These are phyloP conservation scores for Gyrodon lividus DNA, from an alignment of 768 basidiomycete species.

Conservation along the genomic window DNA sequence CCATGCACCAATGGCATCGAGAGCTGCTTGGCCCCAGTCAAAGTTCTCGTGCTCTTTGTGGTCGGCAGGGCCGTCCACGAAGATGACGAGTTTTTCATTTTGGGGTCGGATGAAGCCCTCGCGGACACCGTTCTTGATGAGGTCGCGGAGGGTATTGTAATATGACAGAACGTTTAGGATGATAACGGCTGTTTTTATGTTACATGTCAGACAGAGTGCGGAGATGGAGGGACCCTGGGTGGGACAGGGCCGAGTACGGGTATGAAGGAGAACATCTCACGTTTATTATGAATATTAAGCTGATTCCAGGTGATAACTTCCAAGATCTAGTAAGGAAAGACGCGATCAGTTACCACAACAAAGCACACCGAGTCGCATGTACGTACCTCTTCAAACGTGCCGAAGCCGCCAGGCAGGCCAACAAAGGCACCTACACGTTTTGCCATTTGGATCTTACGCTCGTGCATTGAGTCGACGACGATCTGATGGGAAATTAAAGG, in stretches of 20 bases:
- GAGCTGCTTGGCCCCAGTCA: constrained; percentile 76
- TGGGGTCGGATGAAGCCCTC: constrained; percentile 71
- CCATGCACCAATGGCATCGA: constrained; percentile 68
- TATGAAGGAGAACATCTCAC: constrained; percentile 39
- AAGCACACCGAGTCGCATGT: constrained; percentile 2
- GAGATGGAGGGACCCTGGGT: neutral
- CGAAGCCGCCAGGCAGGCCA: constrained; percentile 90
- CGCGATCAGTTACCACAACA: constrained; percentile 2
- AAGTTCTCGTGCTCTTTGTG: constrained; percentile 52
- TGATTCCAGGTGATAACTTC: constrained; percentile 97
- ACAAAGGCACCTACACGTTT: constrained; percentile 76
- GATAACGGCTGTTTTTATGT: constrained; percentile 59
- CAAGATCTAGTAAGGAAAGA: constrained; percentile 50
- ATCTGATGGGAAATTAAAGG: constrained; percentile 51
- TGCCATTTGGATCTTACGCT: constrained; percentile 92
- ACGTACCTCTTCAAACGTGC: constrained; percentile 86
- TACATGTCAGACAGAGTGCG: neutral
- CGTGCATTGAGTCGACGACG: constrained; percentile 80
- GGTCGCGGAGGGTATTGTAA: constrained; percentile 77
- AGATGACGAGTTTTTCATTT: constrained; percentile 62
- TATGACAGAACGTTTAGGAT: constrained; percentile 84
- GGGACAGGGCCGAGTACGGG: too few species aligned
- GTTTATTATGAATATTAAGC: constrained; percentile 81
- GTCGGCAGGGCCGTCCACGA: constrained; percentile 72
- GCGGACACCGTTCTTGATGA: constrained; percentile 64